These are phyloP conservation scores for Quercus aquifolioides DNA, from an alignment of 306 rosid species.

Conservation along the genomic window DNA sequence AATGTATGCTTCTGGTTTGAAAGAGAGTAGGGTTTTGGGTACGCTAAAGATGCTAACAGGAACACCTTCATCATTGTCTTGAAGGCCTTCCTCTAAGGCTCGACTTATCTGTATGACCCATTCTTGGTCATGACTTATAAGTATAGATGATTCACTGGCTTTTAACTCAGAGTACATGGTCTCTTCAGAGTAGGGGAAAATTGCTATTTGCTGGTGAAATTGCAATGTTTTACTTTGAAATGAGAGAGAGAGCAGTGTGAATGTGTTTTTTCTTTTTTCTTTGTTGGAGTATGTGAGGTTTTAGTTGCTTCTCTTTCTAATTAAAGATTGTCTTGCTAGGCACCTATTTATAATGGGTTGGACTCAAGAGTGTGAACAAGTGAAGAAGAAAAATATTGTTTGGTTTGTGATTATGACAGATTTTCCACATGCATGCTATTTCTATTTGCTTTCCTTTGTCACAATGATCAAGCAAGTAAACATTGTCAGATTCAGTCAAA, in stretches of 20 bases:
- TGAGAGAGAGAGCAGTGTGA: not conserved
- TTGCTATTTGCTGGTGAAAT: no score
- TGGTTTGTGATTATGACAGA: not conserved
- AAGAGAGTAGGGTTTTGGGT: constrained; percentile 1
- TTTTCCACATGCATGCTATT: not conserved
- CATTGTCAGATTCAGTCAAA: no score
- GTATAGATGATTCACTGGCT: not conserved
- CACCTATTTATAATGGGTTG: not conserved
- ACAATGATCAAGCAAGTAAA: no score
- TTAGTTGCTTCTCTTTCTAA: not conserved
- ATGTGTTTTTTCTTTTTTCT: not conserved
- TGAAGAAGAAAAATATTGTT: not conserved
- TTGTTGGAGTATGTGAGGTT: not conserved
- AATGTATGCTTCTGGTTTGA: constrained; percentile 2
- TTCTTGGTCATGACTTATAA: not conserved
- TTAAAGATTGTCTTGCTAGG: not conserved
- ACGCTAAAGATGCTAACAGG: constrained; percentile 9
- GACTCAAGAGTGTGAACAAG: not conserved
- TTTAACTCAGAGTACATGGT: not conserved
- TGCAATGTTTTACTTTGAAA: not conserved
- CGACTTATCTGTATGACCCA: constrained; percentile 14
- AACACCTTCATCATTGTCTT: not conserved
- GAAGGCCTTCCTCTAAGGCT: not conserved
- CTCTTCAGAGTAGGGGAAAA: not conserved
- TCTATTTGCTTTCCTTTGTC: no score